phyloP scores from a whole-genome alignment of 2,329 filamentous ascomycete species.

The Aureobasidium sp. region DNA sequence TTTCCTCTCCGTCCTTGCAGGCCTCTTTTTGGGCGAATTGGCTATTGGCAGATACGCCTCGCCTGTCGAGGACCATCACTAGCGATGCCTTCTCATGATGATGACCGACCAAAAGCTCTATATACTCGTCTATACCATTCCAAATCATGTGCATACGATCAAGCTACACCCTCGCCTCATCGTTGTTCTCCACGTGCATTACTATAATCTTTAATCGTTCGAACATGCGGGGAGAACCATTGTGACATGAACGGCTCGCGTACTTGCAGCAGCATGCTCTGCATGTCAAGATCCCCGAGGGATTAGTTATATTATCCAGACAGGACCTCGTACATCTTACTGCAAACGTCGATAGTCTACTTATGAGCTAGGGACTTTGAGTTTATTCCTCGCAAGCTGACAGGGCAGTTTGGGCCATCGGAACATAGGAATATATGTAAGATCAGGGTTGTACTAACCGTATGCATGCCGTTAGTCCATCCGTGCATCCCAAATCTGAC shows the following conservation, averaged over 20 bases:
- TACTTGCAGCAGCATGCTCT: no score
- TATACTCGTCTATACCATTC: neutral
- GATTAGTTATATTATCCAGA: neutral
- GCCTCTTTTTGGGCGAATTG: conserved; percentile 79
- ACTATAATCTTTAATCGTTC: neutral
- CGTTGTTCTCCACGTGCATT: neutral
- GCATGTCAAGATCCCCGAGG: neutral
- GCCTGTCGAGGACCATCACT: conserved; percentile 21
- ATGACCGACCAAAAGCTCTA: neutral
- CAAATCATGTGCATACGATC: neutral
- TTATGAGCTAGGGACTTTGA: neutral
- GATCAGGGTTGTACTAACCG: neutral
- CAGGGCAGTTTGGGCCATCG: neutral
- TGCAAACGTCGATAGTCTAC: neutral
- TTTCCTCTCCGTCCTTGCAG: conserved; percentile 68
- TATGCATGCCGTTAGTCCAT: neutral
- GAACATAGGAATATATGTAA: neutral
- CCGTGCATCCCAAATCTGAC: neutral
- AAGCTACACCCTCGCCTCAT: neutral
- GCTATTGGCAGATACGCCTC: conserved; percentile 61
- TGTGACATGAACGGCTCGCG: no score
- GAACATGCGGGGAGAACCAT: neutral
- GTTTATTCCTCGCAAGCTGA: neutral
- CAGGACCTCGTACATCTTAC: neutral
- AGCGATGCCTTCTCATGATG: neutral